Percentiles rank a stretch among this genome's conserved stretches.
Evolutionary conservation across 306 rosid genomes (phyloP).

Genomic region (Cucurbita moschata): DNA sequence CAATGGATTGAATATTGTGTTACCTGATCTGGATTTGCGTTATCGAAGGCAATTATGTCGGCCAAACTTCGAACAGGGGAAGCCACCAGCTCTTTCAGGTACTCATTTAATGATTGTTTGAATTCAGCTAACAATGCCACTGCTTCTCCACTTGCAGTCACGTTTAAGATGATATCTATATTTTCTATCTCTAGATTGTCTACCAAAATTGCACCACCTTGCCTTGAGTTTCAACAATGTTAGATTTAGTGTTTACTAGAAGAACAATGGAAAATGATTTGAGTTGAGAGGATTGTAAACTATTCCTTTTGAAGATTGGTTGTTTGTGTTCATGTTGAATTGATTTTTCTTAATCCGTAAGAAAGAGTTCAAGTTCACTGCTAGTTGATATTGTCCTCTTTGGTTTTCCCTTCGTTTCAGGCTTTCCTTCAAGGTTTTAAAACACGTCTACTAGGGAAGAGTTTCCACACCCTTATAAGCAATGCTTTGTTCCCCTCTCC

Average conservation of each 20-base stretch:
- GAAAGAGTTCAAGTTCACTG: too few species aligned
- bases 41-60: conserved; percentile 17
- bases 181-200: conserved; percentile 18
- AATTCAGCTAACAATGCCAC: conserved; percentile 10
- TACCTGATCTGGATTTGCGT: conserved; percentile 13
- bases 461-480: too few species aligned
- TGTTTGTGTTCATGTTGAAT: neutral
- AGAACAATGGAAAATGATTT: too few species aligned
- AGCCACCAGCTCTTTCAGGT: conserved; percentile 9
- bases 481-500: too few species aligned
- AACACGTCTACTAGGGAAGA: too few species aligned
- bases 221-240: neutral
- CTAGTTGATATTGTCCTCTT: too few species aligned
- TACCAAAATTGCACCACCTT: conserved; percentile 17
- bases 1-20: neutral
- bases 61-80: conserved; percentile 13
- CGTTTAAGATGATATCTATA: conserved; percentile 9
- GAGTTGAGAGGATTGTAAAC: too few species aligned
- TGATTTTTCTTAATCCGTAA: neutral
- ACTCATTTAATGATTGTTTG: conserved; percentile 14
- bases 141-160: conserved; percentile 8
- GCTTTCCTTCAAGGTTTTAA: too few species aligned
- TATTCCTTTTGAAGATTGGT: neutral
- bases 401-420: too few species aligned
- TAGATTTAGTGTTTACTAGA: neutral